A percentile compares a stretch with the other conserved stretches of the same genome.
These are phyloP conservation scores for Lactifluus subvellereus DNA, from an alignment of 768 basidiomycete genomes.

Conservation along the genomic window DNA sequence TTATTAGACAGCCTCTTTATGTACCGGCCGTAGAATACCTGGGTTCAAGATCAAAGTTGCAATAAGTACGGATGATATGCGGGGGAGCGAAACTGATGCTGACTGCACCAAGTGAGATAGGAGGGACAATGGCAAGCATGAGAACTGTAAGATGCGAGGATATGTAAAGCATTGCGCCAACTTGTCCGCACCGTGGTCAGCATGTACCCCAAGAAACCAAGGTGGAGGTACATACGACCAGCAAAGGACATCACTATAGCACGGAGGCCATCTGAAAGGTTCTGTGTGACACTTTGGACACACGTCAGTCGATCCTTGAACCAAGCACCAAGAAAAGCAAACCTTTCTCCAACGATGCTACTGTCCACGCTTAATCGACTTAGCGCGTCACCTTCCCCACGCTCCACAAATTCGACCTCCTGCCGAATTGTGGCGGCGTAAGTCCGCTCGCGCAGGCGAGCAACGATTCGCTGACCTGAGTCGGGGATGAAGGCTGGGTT, in stretches of 20 bases:
- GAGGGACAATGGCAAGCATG: slow-evolving; percentile 91
- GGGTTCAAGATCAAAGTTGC: slow-evolving; percentile 24
- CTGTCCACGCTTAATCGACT: slow-evolving; percentile 89
- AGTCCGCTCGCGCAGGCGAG: slow-evolving; percentile 72
- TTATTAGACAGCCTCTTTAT: slow-evolving; percentile 84
- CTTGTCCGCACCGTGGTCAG: slow-evolving; percentile 33
- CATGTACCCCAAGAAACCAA: background rate
- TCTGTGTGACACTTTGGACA: slow-evolving; percentile 57
- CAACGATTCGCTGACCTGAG: slow-evolving; percentile 84
- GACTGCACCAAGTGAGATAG: slow-evolving; percentile 80
- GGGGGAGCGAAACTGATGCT: slow-evolving; percentile 32
- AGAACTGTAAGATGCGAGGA: slow-evolving; percentile 82
- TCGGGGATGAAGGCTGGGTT: background rate
- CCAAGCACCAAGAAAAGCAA: background rate
- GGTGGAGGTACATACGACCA: slow-evolving; percentile 55
- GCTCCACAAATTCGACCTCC: slow-evolving; percentile 91
- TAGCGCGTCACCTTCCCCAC: slow-evolving; percentile 88
- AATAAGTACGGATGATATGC: slow-evolving; percentile 18
- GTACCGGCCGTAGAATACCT: slow-evolving; percentile 97
- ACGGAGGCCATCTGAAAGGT: slow-evolving; percentile 73
- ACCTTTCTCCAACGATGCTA: slow-evolving; percentile 92
- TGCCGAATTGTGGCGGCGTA: slow-evolving; percentile 81
- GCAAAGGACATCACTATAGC: slow-evolving; percentile 92
- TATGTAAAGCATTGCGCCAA: slow-evolving; percentile 93
- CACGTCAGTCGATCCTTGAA: background rate